Evolutionary conservation across 129 eudicot species (phyloP), one percentile per base, ranked within the genome.

Genomic region (Centella asiatica): DNA sequence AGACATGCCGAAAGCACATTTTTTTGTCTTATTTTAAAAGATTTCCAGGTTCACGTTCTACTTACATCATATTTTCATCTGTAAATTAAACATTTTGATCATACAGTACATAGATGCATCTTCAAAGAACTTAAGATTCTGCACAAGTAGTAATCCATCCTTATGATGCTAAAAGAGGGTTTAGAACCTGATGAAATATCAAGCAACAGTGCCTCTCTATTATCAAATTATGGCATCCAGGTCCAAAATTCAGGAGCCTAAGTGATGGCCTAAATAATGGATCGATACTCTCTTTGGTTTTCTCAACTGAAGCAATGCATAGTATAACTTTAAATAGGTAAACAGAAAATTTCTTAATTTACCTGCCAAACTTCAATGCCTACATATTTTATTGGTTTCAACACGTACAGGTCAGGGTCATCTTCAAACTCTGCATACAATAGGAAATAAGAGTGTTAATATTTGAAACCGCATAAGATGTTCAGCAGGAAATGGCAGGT

Each of bases 281-380:
- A 2, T 50, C 9, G 10, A 26, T 13, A 13, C 33, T 53, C 11
- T 53, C 34, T 25, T 53, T 2, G 36, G 59, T 2, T 5, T 27
- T 10, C 25, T 27, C 4, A 53, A 53, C 34, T 6, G 4, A 53
- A 53, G 59, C 19, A 9, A 27, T 27, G 29, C 17, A 55, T 18
- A 55, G 14, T 24, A 55, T 8, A 29, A 14, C 18, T 55, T 13
- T 18, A 37, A 10, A 33, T 66, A 48, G 48, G 19, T 23, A 34
- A 52, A 7, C 5, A 48, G 15, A 22, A 13, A 57, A 52, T 5
- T 18, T 32, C 5, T 17, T 9, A 4, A 12, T 20, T 52, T 69
- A 81, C 88, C 88, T 82, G 88, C 88, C 88, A 82, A 59, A 82
- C 73, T 44, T 82, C 88, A 71, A 82, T 61, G 44, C 88, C 88